These are phyloP conservation scores for Hemileia vastatrix DNA, from an alignment of 1,284 basidiomycete genomes.

Conservation along the genomic window DNA sequence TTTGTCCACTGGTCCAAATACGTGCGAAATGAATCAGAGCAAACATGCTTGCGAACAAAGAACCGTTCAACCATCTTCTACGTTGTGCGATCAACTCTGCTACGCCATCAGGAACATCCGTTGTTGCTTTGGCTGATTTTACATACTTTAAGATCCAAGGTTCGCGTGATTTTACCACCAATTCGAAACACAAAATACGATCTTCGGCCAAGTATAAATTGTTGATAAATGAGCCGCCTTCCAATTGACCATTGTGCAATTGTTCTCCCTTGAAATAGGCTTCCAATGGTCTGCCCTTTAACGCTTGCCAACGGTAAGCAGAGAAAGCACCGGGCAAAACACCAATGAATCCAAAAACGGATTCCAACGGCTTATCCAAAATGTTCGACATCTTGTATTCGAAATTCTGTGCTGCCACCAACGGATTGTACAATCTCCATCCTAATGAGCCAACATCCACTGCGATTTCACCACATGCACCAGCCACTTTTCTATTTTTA, in stretches of 20 bases:
- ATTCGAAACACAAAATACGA: conserved; percentile 34
- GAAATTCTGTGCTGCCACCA: conserved; percentile 55
- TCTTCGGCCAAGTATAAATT: conserved; percentile 34
- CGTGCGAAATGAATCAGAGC: conserved; percentile 71
- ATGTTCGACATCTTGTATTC: conserved; percentile 87
- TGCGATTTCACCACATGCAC: conserved; percentile 89
- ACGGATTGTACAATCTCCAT: conserved; percentile 42
- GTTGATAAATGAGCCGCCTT: neutral
- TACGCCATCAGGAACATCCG: conserved; percentile 72
- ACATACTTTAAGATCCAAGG: conserved; percentile 68
- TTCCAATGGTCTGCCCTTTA: conserved; percentile 74
- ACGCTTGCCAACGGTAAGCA: too few species aligned
- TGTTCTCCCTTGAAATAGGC: conserved; percentile 97
- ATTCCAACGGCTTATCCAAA: conserved; percentile 79
- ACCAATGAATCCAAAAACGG: conserved; percentile 53
- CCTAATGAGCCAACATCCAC: conserved; percentile 82
- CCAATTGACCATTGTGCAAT: conserved; percentile 72
- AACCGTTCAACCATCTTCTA: conserved; percentile 81
- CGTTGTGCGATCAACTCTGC: conserved; percentile 82
- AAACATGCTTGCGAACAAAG: conserved; percentile 73
- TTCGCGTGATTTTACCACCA: conserved; percentile 40
- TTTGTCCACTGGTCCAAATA: conserved; percentile 83
- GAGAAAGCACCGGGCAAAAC: conserved; percentile 79
- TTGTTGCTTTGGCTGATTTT: conserved; percentile 78
- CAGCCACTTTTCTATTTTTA: conserved; percentile 78